Conservation (phyloP, 2,329 filamentous ascomycete species). For the Clonostachys rhizophaga region DNA sequence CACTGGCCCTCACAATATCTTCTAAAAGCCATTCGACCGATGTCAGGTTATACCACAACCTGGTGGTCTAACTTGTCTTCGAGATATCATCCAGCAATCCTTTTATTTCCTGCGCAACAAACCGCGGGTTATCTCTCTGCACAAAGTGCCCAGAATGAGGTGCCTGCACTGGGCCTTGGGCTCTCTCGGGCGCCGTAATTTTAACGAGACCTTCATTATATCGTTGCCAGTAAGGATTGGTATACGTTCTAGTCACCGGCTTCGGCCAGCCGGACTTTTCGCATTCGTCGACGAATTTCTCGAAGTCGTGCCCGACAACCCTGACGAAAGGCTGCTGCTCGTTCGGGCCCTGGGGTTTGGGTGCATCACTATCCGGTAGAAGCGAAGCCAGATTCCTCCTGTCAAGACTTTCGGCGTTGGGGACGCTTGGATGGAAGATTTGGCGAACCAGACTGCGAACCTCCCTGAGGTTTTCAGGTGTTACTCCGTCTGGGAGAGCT, state of each 20-base stretch:
- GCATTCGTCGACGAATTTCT: slow-evolving; percentile 6
- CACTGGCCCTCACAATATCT: too few relatives aligned
- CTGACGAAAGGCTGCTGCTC: slow-evolving; percentile 7
- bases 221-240: slow-evolving; percentile 45
- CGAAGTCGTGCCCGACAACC: slow-evolving; percentile 13
- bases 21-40: too few relatives aligned
- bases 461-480: slow-evolving; percentile 3
- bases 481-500: slow-evolving; percentile 6
- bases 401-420: slow-evolving; percentile 10
- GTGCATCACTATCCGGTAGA: slow-evolving; percentile 8
- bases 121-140: slow-evolving; percentile 42
- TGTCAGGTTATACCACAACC: too few relatives aligned
- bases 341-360: slow-evolving; percentile 1
- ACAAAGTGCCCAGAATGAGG: slow-evolving; percentile 22
- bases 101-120: neutral
- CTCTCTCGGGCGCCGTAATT: slow-evolving; percentile 31
- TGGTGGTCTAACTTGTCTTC: too few relatives aligned
- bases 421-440: slow-evolving; percentile 12
- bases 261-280: slow-evolving; percentile 2
- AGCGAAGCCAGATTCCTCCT: slow-evolving; percentile 10
- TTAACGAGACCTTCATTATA: slow-evolving; percentile 47
- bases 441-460: slow-evolving; percentile 4
- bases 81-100: too few relatives aligned
- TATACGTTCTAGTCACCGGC: slow-evolving; percentile 37
- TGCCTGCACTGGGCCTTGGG: slow-evolving; percentile 17